These are phyloP conservation scores for Naganishia liquefaciens DNA, from an alignment of 1,284 basidiomycete genomes.

Conservation along the genomic window DNA sequence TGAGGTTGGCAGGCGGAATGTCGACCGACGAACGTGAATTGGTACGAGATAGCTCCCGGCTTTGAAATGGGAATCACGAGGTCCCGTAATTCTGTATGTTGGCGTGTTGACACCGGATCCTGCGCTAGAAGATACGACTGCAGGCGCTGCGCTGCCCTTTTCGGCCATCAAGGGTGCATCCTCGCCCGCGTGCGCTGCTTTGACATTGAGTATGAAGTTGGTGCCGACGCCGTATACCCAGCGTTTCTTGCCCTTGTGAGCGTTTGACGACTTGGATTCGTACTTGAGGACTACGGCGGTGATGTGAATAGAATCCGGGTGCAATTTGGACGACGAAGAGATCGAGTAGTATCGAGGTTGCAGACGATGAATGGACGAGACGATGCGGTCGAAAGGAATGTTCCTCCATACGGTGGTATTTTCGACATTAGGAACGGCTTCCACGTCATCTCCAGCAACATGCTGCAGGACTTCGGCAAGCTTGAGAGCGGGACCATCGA, in stretches of 20 bases:
- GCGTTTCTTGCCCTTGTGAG: conserved; percentile 56
- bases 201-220: conserved; percentile 90
- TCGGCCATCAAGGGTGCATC: conserved; percentile 48
- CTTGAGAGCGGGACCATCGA: conserved; percentile 80
- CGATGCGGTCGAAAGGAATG: conserved; percentile 96
- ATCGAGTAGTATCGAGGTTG: conserved; percentile 98
- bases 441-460: conserved; percentile 71
- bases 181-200: conserved; percentile 70
- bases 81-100: conserved; percentile 82
- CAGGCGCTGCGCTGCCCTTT: conserved; percentile 10
- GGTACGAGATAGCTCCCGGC: conserved; percentile 78
- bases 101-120: conserved; percentile 61
- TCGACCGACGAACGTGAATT: conserved; percentile 90
- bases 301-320: conserved; percentile 85
- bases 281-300: conserved; percentile 94
- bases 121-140: conserved; percentile 22
- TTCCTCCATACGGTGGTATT: conserved; percentile 76
- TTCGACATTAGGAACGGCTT: conserved; percentile 60
- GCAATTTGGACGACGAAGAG: conserved; percentile 90
- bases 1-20: conserved; percentile 93
- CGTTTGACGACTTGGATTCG: conserved; percentile 63
- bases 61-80: conserved; percentile 72
- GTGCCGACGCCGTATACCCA: conserved; percentile 83
- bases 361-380: conserved; percentile 87
- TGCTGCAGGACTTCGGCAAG: conserved; percentile 88